Conservation (phyloP, 371 early-diverging fungal species). For the Rhizomucor miehei region DNA sequence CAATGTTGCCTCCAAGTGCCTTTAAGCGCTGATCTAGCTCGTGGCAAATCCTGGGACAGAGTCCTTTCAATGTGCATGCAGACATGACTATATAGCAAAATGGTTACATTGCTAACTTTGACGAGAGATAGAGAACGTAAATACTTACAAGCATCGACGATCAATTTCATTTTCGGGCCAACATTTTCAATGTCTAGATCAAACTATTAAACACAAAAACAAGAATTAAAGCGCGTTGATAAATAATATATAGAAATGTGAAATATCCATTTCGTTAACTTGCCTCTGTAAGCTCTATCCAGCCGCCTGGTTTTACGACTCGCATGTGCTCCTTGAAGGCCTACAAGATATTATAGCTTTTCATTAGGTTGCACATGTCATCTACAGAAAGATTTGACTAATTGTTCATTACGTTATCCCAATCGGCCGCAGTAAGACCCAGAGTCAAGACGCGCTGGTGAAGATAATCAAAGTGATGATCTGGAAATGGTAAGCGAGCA, state of each 20-base stretch:
- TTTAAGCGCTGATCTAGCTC: neutral
- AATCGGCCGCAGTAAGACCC: slow-evolving; percentile 26
- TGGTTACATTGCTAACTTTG: neutral
- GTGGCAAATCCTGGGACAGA: slow-evolving; percentile 1
- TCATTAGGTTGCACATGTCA: neutral
- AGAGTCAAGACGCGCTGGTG: slow-evolving; percentile 45
- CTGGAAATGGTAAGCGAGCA: slow-evolving; percentile 49
- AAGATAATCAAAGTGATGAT: slow-evolving; percentile 53
- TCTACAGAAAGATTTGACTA: no score
- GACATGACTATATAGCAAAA: slow-evolving; percentile 5
- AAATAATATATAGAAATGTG: neutral
- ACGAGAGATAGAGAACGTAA: no score
- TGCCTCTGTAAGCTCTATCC: slow-evolving; percentile 19
- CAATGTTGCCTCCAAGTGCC: no score
- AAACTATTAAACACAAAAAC: neutral
- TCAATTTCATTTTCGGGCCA: slow-evolving; percentile 3
- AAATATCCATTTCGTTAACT: neutral
- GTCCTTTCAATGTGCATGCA: neutral
- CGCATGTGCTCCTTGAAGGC: slow-evolving; percentile 12
- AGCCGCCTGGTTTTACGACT: slow-evolving; percentile 19
- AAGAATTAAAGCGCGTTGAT: neutral
- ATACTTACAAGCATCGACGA: neutral
- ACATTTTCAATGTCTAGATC: slow-evolving; percentile 7
- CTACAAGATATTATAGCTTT: slow-evolving; percentile 2
- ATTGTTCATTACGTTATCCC: slow-evolving; percentile 16